Conservation (phyloP, 139 green algal species). For the Haematococcus lacustris region DNA sequence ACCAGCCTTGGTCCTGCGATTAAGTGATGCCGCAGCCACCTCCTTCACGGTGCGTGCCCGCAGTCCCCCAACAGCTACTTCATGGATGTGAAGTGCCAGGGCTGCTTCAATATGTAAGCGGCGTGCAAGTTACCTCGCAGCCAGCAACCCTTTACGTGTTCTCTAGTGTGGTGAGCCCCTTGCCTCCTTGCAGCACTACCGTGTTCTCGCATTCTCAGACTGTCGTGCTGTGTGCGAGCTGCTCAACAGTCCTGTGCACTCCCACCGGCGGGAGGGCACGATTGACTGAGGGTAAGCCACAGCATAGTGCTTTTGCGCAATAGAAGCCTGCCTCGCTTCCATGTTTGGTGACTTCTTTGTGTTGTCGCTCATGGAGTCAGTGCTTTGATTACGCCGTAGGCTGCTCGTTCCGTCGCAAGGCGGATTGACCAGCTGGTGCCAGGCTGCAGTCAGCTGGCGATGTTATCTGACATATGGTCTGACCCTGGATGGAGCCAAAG, state of each 20-base stretch:
- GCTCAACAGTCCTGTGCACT: slow-evolving; percentile 92
- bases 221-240: slow-evolving; percentile 93
- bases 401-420: slow-evolving; percentile 94
- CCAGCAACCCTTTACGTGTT: neutral
- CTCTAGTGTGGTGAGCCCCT: too few species aligned
- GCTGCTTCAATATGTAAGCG: slow-evolving; percentile 88
- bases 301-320: neutral
- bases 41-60: too few species aligned
- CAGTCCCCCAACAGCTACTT: slow-evolving; percentile 37
- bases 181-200: slow-evolving; percentile 80
- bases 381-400: slow-evolving; percentile 46
- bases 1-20: too few species aligned
- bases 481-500: too few species aligned
- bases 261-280: slow-evolving; percentile 90
- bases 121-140: neutral
- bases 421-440: too few species aligned
- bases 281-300: slow-evolving; percentile 82
- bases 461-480: too few species aligned
- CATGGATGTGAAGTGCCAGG: slow-evolving; percentile 65
- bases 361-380: too few species aligned
- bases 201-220: slow-evolving; percentile 97
- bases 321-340: too few species aligned
- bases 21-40: too few species aligned
- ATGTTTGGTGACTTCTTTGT: too few species aligned
- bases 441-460: too few species aligned